phyloP scores from a whole-genome alignment of 2,329 filamentous ascomycete genomes.

The Chrysoporthe deuterocubensis region DNA sequence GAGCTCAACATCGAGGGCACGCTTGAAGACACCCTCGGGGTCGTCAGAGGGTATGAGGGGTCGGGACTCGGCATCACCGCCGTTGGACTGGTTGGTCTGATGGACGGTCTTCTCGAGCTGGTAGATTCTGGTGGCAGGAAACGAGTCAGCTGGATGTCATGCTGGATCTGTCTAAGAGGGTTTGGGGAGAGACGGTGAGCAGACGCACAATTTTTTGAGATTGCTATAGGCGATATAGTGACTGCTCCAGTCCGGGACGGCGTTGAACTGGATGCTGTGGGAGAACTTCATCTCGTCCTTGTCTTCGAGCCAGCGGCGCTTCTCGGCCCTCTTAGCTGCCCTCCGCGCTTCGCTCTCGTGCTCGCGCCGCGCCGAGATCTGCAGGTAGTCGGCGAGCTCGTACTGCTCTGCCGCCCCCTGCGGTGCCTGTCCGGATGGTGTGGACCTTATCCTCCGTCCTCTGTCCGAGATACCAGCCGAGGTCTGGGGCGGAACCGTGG shows the following conservation, averaged over 20 bases:
- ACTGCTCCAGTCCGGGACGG: constrained; percentile 98
- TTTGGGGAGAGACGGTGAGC: constrained; percentile 30
- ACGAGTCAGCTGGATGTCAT: constrained; percentile 15
- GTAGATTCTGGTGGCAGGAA: constrained; percentile 71
- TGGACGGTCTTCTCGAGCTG: constrained; percentile 85
- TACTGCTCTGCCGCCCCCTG: constrained; percentile 33
- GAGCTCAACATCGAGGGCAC: constrained; percentile 83
- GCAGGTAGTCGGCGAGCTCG: constrained; percentile 49
- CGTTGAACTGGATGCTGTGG: constrained; percentile 98
- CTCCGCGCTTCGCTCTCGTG: constrained; percentile 38
- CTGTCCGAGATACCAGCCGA: constrained; percentile 25
- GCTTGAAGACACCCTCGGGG: constrained; percentile 80
- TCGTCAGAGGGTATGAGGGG: constrained; percentile 77
- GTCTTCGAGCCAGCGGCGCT: constrained; percentile 72
- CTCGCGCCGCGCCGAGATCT: constrained; percentile 37
- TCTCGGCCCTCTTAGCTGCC: constrained; percentile 58
- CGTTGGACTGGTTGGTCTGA: constrained; percentile 54
- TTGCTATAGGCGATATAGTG: constrained; percentile 99
- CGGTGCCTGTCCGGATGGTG: not conserved
- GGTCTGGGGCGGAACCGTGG: constrained; percentile 19
- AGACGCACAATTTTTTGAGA: constrained; percentile 88
- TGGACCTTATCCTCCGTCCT: constrained; percentile 23
- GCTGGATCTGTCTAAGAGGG: not conserved
- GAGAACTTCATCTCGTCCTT: constrained; percentile 98
- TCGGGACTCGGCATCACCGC: constrained; percentile 75